Base-by-base conservation (phyloP, 768 basidiomycete genomes). In the Calocera viscosa region DNA sequence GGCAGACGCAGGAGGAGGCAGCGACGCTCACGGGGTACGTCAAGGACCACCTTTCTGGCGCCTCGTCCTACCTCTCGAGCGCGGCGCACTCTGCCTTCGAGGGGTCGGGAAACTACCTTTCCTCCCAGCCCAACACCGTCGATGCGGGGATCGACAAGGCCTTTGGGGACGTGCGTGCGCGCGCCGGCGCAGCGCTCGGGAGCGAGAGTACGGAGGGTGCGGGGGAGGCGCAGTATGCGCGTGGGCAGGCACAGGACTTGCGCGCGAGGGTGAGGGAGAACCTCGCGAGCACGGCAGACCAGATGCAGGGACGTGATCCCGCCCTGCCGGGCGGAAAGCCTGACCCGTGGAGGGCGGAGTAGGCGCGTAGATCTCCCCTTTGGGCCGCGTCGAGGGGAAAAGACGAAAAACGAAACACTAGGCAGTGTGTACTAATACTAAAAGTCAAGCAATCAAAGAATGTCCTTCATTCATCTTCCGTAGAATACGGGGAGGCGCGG, bases 221-320 rank as follows among this genome's bases (percentile, higher is more conserved):
- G 24, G 53, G 53, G 2, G 53, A 60, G 5, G 53, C 53, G 14
- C 53, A 60, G 53, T 16, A 26, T 26, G 53, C 53, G 24, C 11
- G 53, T 5, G 53, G 53, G 5, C 14, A 60, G 26, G 53, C 14
- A 5, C 53, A 60, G 53, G 53, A 60, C 10, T 8, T 32, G 7
- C 7, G 7, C 2, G 53, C 53, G 24, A 2, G 53, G 11, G 24
- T 60, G 2, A 60, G 53, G 53, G 53, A 60, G 53, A 60, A 60
- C 22, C 53, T 60, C 7, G 53, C 24, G 53, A 26, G 30, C 22
- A 32, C 30, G 53, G 53, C 53, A 26, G 53, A 60, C 30, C 53
- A 60, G 53, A 60, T 60, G 53, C 53, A 60, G 53, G 53, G 53
- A 10, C 24, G 53, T 11, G 53, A 60, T 30, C 53, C 53, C 14